Base-by-base conservation (phyloP, 495 filamentous ascomycete genomes). In the Glutinoglossum americanum region DNA sequence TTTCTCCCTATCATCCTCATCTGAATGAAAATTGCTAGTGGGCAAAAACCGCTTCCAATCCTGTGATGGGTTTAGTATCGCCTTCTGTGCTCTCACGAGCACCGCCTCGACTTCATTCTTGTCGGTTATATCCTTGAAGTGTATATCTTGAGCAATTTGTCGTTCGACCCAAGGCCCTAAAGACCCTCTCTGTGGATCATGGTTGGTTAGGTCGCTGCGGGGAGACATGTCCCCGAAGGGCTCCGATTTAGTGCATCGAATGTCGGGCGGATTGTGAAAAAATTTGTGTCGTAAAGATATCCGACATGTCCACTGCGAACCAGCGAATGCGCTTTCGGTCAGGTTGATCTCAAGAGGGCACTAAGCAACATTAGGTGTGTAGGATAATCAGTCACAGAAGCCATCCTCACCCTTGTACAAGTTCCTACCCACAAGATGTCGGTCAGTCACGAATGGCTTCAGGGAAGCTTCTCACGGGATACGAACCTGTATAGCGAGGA, bases 271-370 rank as follows among this genome's bases (percentile, higher is more conserved):
- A 26, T 23, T 54, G 35, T 55, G 21, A 11, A 39, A 45, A 26
- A 27, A 58, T 23, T 49, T 30, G 11, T 56, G 60, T 21, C 66
- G 65, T 21, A 68, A 58, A 1, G 62, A 68, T 23, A 68, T 56
- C 10, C 60, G 56, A 25, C 66, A 68, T 9, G 57, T 54, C 66
- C 66, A 68, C n/a, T 58, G 17, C 7, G 62, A 59, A 0, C 32
- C 51, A 1, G 62, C 55, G 41, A 41, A 11, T n/a, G 33, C 30
- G 0, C 59, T 59, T 54, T 68, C 64, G 0, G 58, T 60, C 17
- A 68, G 60, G 35, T 63, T 67, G 21, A 68, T 68, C 54, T 68
- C 66, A n/a, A 68, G 62, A 6, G 66, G 66, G 30, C 66, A 68
- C 62, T 67, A 27, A 8, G 19, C 28, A 23, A 26, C 19, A 11